Base-by-base conservation (phyloP, 768 basidiomycete genomes). In the Macrocybe gigantea region DNA sequence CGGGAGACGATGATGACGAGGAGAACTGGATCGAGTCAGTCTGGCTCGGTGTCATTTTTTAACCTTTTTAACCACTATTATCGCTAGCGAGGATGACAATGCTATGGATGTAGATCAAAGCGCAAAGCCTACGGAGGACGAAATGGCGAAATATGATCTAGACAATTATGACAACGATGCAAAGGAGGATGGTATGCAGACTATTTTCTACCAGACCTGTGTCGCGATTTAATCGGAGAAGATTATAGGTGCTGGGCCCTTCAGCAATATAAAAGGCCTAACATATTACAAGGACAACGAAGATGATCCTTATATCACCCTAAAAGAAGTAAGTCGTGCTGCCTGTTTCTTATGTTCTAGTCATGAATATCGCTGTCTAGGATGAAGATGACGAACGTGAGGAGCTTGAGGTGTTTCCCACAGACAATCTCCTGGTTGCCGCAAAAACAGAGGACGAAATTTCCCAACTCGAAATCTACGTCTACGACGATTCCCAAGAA, bases 371-470 rank as follows among this genome's bases (percentile, higher is more conserved):
- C 49, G 56, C 34, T 39, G 33, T 47, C 38, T 49, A 87, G 58
- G 80, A 83, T 11, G 78, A 84, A 43, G 88, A 88, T 33, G 78
- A 87, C 40, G 96, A 97, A 61, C 83, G 88, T 13, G 78, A 87
- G 69, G 94, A 96, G 53, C 80, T 97, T 13, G 89, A 96, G 65
- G 68, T 99, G 45, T 68, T 87, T 6, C 87, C 93, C 1, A 82
- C 90, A 10, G 96, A 98, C 72, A 96, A 96, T 62, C 78, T 99
- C 52, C 70, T 99, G 54, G 85, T 97, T 31, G 71, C 83, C 33
- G 94, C 94, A 33, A 94, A 93, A 80, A 97, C 95, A 0, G 91
- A 94, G 61, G 93, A 97, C 65, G 93, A 98, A 53, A 80, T 98
- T 46, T 94, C 94, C 1, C 93, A 96, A 54, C 78, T 98, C 46